Evolutionary conservation across 345 rosid genomes (phyloP).

Genomic region (Diplotaxis tenuifolia): DNA sequence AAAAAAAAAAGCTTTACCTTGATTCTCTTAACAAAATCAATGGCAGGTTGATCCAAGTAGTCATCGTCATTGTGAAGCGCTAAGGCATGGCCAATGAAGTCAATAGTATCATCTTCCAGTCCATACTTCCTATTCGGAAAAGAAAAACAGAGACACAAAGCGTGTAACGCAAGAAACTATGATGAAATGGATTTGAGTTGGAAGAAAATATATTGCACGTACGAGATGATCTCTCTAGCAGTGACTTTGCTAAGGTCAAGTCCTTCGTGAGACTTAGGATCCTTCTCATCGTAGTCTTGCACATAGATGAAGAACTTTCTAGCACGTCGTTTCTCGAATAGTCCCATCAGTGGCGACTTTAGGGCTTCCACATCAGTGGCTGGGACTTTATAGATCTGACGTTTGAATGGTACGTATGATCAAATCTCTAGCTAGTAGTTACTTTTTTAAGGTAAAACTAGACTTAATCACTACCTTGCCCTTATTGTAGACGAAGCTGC

Average conservation of each 20-base stretch:
- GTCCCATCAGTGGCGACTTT: slow-evolving; percentile 83
- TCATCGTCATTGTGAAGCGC: slow-evolving; percentile 74
- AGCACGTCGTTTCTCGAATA: slow-evolving; percentile 89
- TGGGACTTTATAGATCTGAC: slow-evolving; percentile 82
- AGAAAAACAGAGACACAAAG: slow-evolving; percentile 3
- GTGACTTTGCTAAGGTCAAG: slow-evolving; percentile 78
- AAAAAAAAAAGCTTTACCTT: slow-evolving; percentile 45
- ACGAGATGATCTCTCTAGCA: slow-evolving; percentile 83
- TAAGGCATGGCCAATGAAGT: slow-evolving; percentile 91
- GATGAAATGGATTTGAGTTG: background rate
- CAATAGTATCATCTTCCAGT: slow-evolving; percentile 84
- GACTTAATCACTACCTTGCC: slow-evolving; percentile 57
- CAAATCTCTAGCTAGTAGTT: background rate
- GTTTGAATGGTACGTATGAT: background rate
- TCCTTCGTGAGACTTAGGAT: slow-evolving; percentile 92
- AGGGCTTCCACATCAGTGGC: slow-evolving; percentile 89
- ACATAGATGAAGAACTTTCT: slow-evolving; percentile 92
- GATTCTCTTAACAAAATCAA: slow-evolving; percentile 75
- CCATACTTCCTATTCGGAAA: slow-evolving; percentile 58
- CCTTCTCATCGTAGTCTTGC: slow-evolving; percentile 80
- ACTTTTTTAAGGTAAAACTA: background rate
- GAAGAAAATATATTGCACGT: background rate
- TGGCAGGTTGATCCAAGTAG: slow-evolving; percentile 77
- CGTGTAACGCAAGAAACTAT: slow-evolving; percentile 9
- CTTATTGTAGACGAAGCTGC: slow-evolving; percentile 88